Conservation (phyloP, 2,329 filamentous ascomycete genomes). For the Penicillium sp. region DNA sequence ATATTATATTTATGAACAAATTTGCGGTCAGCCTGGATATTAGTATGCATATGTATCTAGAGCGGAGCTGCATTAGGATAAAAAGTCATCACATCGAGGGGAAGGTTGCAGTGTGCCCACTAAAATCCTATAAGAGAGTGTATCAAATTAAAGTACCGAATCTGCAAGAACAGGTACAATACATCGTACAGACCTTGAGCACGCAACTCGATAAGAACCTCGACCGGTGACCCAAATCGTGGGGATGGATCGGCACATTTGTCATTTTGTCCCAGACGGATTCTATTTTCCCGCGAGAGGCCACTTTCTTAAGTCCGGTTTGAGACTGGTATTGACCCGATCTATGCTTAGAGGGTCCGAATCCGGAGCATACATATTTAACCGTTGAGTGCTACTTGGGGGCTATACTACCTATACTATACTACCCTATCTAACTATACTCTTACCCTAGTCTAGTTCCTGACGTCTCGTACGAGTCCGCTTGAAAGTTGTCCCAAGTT, state of each 20-base stretch:
- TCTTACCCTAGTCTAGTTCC: not conserved
- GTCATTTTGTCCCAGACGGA: conserved; percentile 36
- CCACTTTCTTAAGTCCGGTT: conserved; percentile 13
- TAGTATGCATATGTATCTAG: not conserved
- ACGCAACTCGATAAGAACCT: conserved; percentile 17
- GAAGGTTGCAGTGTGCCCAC: conserved; percentile 8
- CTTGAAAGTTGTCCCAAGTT: conserved; percentile 1
- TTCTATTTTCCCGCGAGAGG: conserved; percentile 37
- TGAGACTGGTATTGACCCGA: conserved; percentile 12
- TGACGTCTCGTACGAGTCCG: conserved; percentile 9
- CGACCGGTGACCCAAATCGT: conserved; percentile 34
- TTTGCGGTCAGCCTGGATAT: conserved; percentile 10
- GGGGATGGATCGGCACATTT: conserved; percentile 39
- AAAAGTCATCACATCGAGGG: conserved; percentile 1
- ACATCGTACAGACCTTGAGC: conserved; percentile 4
- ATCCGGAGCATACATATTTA: conserved; percentile 25
- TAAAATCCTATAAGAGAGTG: not conserved
- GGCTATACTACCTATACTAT: not conserved
- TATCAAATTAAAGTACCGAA: not conserved
- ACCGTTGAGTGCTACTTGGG: conserved; percentile 10
- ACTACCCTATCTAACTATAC: not conserved
- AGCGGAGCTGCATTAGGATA: conserved; percentile 9
- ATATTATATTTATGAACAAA: not conserved
- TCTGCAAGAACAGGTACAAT: conserved; percentile 6
- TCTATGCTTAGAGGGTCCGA: conserved; percentile 26